Evolutionary conservation across 73 alveolate genomes (phyloP), one percentile per base, ranked within the genome.

Genomic region (Symbiodinium natans): DNA sequence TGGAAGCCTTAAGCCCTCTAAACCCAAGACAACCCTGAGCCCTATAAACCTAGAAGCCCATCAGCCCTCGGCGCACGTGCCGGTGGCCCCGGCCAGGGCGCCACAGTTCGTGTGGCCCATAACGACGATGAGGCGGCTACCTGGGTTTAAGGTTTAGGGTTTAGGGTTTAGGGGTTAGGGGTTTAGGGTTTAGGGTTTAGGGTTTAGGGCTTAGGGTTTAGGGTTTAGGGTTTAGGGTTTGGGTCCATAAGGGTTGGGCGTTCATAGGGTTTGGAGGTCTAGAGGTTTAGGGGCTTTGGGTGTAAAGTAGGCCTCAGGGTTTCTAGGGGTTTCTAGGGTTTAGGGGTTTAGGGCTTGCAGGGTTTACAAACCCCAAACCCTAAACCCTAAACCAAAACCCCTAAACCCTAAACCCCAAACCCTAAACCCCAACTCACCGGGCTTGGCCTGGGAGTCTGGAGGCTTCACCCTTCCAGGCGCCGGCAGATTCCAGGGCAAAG

Each of bases 31-130:
- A 56, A 56, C 74, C 74, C 74, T 56, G 74, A 56, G 15, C 31
- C 74, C 77, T 19, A 63, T n/a, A 63, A 63, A 31, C 77, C 77
- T 63, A 56, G 19, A 63, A 63, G 34, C 34, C 77, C 77, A 46
- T 9, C 21, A 11, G 10, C 15, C 34, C 3, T 6, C 17, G 77
- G 77, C 77, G 77, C 77, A 63, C 77, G 77, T 63, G 77, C 77
- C 77, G 19, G 77, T 34, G 31, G 77, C 77, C 36, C 77, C 77
- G 77, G 77, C 77, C 36, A 63, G 31, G 17, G 77, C 77, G 10
- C 77, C 77, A 34, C 77, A 63, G 77, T 63, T 63, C 34, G 77
- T 63, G 40, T 63, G 77, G 77, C 77, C 77, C 77, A 63, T 63
- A 6, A 63, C 77, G 77, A 63, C 77, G 34, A 63, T 63, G 77